Evolutionary conservation across 139 green algal species (phyloP).

Genomic region (Picochlorum sp.): DNA sequence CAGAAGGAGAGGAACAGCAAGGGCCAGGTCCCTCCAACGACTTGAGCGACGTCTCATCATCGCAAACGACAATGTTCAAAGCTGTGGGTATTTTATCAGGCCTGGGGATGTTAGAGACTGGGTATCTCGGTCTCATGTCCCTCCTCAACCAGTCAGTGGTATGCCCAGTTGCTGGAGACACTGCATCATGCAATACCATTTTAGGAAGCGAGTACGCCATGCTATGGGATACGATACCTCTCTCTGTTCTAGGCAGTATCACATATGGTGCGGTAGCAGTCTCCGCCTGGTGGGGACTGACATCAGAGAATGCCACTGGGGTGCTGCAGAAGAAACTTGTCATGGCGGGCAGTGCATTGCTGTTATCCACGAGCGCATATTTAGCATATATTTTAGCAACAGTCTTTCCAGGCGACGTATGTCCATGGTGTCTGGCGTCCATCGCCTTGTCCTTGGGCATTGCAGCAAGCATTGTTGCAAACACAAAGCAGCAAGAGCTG

Average conservation of each 20-base stretch:
- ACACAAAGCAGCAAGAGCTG: constrained; percentile 25
- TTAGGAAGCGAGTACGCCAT: constrained; percentile 58
- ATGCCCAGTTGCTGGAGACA: constrained; percentile 49
- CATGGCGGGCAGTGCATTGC: constrained; percentile 34
- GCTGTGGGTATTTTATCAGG: constrained; percentile 37
- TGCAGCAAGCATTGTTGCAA: constrained; percentile 8
- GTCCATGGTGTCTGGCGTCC: constrained; percentile 61
- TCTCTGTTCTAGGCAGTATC: constrained; percentile 38
- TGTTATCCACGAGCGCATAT: constrained; percentile 53
- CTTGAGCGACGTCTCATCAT: no score
- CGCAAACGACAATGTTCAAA: constrained; percentile 6
- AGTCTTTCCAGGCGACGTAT: constrained; percentile 51
- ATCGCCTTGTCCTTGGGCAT: constrained; percentile 49
- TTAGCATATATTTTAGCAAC: constrained; percentile 67
- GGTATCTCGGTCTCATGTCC: constrained; percentile 72
- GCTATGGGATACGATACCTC: constrained; percentile 63
- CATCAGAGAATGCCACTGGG: neutral
- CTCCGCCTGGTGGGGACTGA: constrained; percentile 20
- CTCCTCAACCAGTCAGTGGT: constrained; percentile 38
- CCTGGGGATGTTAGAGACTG: constrained; percentile 57
- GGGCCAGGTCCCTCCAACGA: no score
- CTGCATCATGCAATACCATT: constrained; percentile 55
- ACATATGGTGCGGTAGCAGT: constrained; percentile 52
- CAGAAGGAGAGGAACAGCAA: no score
- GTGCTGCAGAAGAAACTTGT: constrained; percentile 13